Base-by-base conservation (phyloP, 352 stramenopile genomes). In the Globisporangium solare region DNA sequence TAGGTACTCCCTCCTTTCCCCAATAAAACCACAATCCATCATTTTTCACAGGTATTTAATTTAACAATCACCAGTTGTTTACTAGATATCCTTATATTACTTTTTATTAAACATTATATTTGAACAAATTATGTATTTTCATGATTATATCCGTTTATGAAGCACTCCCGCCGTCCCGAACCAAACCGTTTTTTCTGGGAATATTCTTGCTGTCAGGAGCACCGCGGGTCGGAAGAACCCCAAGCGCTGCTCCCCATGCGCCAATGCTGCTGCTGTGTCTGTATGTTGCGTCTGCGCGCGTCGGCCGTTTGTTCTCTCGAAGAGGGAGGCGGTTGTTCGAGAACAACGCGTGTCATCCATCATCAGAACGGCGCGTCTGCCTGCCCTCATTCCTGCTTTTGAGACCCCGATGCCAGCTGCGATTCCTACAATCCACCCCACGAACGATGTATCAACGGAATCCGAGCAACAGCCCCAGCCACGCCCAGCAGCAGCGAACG, bases 401-500 rank as follows among this genome's bases (percentile, higher is more conserved):
- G 51, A 56, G 51, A 56, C 40, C 51, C 51, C 51, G 48, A 56
- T 56, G 51, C 51, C 51, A 56, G 51, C 51, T 32, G 48, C 51
- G 51, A 56, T 56, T 56, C 51, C 51, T 56, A 22, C 39, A 40
- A 47, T n/a, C 39, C 48, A 7, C 17, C 18, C 20, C 51, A 32
- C 31, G 21, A 14, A 56, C 48, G 42, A 48, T 31, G 12, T n/a
- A n/a, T n/a, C 27, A 35, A 35, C 43, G 31, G 51, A 56, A 48
- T 56, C 22, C 22, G 51, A 56, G 51, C 14, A 41, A 27, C 18
- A 31, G 37, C 11, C 20, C 24, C 5, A 22, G 47, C n/a, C 13
- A 43, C 24, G 4, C 27, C 24, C 20, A 15, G 46, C 7, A 35
- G 37, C 2, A 21, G 47, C 13, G 15, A 56, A 32, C 20, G 41